Evolutionary conservation across 495 filamentous ascomycete species (phyloP), one percentile per base, ranked within the genome.

Genomic region (Copromyces sp.): DNA sequence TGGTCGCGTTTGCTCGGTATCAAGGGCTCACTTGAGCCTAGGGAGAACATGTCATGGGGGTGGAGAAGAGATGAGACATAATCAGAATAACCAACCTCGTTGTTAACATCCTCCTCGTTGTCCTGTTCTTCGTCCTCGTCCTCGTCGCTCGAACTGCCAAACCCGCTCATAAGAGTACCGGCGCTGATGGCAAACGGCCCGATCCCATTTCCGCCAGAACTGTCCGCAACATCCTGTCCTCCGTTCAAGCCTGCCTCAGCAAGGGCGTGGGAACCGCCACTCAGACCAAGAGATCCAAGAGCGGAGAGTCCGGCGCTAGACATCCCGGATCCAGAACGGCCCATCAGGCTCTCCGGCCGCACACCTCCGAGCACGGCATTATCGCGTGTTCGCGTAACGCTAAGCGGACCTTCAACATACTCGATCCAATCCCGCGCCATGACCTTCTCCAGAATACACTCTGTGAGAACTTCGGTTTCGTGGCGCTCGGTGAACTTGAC

Each of bases 301-400:
- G 83, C 83, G 24, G 81, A 79, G 1, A 86, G 80, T n/a, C 84
- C 83, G 70, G 81, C 81, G 9, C 83, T 82, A 35, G 79, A 80
- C 1, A 82, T 75, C 2, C 73, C 73, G 32, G 75, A 77, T 6
- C 72, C 75, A 65, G 53, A 65, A 65, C 53, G 53, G 37, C 72
- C 80, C 40, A 68, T 68, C 9, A 78, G 75, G 6, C 85, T 79
- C 73, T 98, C 95, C 2, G 95, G 95, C 47, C 95, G 89, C 5
- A 98, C 94, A 12, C 95, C 95, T 47, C 95, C 95, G n/a, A 99
- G 90, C 68, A 99, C 96, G 9, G 95, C 95, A 81, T 99, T 99
- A 76, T 99, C 95, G 53, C 95, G 91, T 81, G 98, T 95, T 24
- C 96, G 84, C 0, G 95, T 99, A 80, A 97, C 95, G 1, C 95